Evolutionary conservation across 331 rosid species (phyloP), one percentile per base, ranked within the genome.

Genomic region (Malus hybrid): DNA sequence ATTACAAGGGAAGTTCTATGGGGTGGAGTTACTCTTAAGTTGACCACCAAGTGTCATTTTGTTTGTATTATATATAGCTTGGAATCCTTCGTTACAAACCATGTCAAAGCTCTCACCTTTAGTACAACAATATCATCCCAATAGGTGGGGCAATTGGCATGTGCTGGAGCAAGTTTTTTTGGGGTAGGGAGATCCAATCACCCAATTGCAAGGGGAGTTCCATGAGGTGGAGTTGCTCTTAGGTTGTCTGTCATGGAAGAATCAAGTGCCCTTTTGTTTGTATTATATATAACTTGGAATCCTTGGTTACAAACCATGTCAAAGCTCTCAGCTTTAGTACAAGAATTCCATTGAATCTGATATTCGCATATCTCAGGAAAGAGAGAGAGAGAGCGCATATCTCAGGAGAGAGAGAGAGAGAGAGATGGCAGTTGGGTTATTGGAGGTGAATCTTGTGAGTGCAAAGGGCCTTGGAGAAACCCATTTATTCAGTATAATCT

Each of bases 401-500:
- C 48, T 42, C 48, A 3, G 48, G 67, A 64, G 65, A 55, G 29
- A 24, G 10, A 22, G 46, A 42, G 46, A 42, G 48, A 42, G 48
- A 42, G 13, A 70, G 13, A 88, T 93, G 97, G 82, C 97, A 57
- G 78, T 84, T 78, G 98, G 98, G 62, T 68, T 78, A 18, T 74
- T 93, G 94, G 98, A 93, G 81, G 93, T 93, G 71, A 52, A 39
- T 73, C 75, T 93, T 73, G 75, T 85, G 32, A 87, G 81, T 72
- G 98, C 93, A 9, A 93, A 86, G 80, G 90, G 87, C 8, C 91
- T 93, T 79, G 84, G 80, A 20, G 81, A 81, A 48, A 48, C 78
- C 19, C 93, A 93, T 87, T 27, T 91, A 55, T 62, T 93, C 50
- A 96, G 98, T 93, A 77, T 24, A 14, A 12, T 82, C 14, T 44